A percentile compares a stretch with the other conserved stretches of the same genome.
Evolutionary conservation across 192 early-diverging fungal genomes (phyloP).

Genomic region (Geosiphon pyriformis): DNA sequence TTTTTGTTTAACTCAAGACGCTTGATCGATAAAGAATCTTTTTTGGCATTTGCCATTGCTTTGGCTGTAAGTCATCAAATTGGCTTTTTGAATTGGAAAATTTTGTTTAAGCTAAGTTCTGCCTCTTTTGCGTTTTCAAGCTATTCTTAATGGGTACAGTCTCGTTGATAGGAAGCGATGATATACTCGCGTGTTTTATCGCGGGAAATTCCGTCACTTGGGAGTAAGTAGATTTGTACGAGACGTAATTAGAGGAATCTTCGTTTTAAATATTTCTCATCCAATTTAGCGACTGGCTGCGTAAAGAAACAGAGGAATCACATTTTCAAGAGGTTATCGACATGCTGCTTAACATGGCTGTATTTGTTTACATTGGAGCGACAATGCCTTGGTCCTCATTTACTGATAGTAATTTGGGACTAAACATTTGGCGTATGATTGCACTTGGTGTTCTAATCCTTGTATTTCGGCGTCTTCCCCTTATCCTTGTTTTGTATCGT

Average conservation of each 20-base stretch:
- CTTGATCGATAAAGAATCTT: constrained; percentile 84
- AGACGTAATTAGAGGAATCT: neutral
- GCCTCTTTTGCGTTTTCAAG: constrained; percentile 3
- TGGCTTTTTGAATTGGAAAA: neutral
- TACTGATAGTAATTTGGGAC: constrained; percentile 40
- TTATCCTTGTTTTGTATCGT: constrained; percentile 54
- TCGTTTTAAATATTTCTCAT: neutral
- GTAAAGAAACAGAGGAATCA: constrained; percentile 70
- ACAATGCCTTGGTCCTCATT: constrained; percentile 71
- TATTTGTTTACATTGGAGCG: constrained; percentile 86
- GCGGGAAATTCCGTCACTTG: constrained; percentile 78
- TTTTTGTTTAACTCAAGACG: constrained; percentile 34
- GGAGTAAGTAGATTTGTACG: constrained; percentile 50
- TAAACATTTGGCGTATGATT: constrained; percentile 66
- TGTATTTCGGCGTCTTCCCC: constrained; percentile 67
- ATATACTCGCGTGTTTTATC: constrained; percentile 73
- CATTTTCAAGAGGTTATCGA: constrained; percentile 90
- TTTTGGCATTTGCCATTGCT: constrained; percentile 77
- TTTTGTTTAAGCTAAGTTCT: too few species aligned
- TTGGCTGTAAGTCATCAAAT: constrained; percentile 49
- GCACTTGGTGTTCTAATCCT: constrained; percentile 59
- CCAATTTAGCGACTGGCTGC: constrained; percentile 69
- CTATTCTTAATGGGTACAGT: constrained; percentile 65
- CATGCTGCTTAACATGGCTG: constrained; percentile 76
- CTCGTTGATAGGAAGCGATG: constrained; percentile 67